Evolutionary conservation across 768 basidiomycete species (phyloP).

Genomic region (Coprinopsis sp.): DNA sequence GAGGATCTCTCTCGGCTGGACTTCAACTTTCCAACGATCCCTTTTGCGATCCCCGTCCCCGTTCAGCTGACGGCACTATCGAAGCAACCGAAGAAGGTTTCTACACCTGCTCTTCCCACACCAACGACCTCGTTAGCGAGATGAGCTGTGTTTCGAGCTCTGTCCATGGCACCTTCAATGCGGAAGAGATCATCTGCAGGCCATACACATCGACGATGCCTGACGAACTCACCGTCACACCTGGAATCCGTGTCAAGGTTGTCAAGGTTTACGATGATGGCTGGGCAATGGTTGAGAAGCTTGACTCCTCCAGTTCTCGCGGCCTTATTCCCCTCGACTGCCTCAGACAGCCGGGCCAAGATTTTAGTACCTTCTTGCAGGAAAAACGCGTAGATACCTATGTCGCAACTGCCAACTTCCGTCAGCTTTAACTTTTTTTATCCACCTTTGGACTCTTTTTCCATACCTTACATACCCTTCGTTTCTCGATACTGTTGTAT

Average conservation of each 20-base stretch:
- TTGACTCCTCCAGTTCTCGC: constrained; percentile 13
- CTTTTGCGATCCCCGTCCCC: neutral
- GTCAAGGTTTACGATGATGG: constrained; percentile 62
- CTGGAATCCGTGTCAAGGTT: constrained; percentile 51
- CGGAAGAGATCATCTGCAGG: constrained; percentile 46
- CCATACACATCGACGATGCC: constrained; percentile 51
- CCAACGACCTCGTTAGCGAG: constrained; percentile 9
- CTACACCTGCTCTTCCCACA: constrained; percentile 3
- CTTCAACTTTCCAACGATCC: neutral
- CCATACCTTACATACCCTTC: too few species aligned
- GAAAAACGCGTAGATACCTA: neutral
- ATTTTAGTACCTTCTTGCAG: neutral
- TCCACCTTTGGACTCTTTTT: too few species aligned
- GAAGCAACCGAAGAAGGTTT: constrained; percentile 14
- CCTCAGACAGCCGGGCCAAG: constrained; percentile 30
- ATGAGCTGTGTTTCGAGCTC: constrained; percentile 5
- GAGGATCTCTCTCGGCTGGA: neutral
- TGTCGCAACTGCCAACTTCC: neutral
- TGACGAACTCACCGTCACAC: constrained; percentile 54
- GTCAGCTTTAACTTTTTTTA: too few species aligned
- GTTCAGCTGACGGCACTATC: constrained; percentile 16
- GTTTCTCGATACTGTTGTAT: too few species aligned
- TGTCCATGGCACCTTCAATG: constrained; percentile 26
- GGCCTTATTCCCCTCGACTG: constrained; percentile 73
- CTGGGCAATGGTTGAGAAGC: constrained; percentile 60